Conservation (phyloP, 116 monocot species). For the Zostera marina region DNA sequence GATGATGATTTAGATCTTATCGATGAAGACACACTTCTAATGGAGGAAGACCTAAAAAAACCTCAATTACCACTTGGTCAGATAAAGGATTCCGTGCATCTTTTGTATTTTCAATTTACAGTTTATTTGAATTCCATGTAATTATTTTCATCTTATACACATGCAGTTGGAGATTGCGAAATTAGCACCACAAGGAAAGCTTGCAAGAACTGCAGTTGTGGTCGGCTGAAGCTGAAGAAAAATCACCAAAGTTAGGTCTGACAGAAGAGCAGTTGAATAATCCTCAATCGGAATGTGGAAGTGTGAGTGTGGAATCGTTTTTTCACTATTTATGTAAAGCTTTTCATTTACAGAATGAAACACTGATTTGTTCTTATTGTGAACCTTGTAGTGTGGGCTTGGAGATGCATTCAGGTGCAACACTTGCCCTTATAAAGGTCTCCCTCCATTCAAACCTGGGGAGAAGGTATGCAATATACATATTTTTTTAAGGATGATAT, state of each 20-base stretch:
- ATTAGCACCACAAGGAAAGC: slow-evolving; percentile 77
- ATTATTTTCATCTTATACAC: neutral
- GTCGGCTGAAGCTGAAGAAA: slow-evolving; percentile 65
- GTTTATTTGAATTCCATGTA: neutral
- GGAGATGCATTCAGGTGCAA: slow-evolving; percentile 92
- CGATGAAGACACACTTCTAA: slow-evolving; percentile 84
- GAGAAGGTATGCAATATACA: slow-evolving; percentile 45
- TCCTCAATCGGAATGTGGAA: slow-evolving; percentile 91
- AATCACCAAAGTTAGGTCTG: slow-evolving; percentile 51
- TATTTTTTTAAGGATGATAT: too few species aligned
- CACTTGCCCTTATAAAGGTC: slow-evolving; percentile 74
- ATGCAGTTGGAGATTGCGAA: slow-evolving; percentile 81
- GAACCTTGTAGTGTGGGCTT: slow-evolving; percentile 63
- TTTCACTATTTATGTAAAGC: neutral
- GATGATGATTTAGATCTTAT: slow-evolving; percentile 79
- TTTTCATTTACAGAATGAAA: neutral
- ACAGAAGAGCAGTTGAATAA: slow-evolving; percentile 69
- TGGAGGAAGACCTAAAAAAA: slow-evolving; percentile 87
- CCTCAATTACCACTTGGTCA: slow-evolving; percentile 63
- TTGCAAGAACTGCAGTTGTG: slow-evolving; percentile 96
- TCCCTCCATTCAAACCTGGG: slow-evolving; percentile 71
- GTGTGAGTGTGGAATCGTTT: slow-evolving; percentile 21
- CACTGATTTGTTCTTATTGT: neutral
- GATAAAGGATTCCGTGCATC: neutral
- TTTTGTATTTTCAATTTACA: neutral